Conservation (phyloP, 83 land plant genomes). For the Picea abies region DNA sequence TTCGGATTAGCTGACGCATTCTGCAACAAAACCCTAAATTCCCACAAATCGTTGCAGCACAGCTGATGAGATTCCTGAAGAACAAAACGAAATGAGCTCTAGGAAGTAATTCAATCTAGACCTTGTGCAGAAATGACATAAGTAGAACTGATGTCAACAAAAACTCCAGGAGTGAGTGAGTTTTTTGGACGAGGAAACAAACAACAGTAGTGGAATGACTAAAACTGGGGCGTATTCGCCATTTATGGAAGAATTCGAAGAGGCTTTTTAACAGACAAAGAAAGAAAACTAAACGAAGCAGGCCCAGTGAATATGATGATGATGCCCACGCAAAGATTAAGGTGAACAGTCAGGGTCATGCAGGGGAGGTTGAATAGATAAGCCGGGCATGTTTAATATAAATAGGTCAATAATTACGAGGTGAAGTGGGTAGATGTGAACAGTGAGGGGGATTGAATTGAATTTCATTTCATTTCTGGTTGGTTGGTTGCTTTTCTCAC, state of each 20-base stretch:
- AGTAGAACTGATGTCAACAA: background rate
- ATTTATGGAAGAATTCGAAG: too few relatives aligned
- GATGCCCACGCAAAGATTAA: too few relatives aligned
- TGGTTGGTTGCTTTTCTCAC: background rate
- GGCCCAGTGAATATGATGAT: too few relatives aligned
- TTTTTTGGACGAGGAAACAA: background rate
- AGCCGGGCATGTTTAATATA: background rate
- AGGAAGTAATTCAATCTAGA: background rate
- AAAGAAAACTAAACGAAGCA: too few relatives aligned
- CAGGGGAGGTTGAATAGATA: background rate
- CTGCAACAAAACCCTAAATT: background rate
- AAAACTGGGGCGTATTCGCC: too few relatives aligned
- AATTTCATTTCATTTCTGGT: background rate
- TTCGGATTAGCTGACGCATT: slow-evolving; percentile 33
- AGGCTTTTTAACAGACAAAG: too few relatives aligned
- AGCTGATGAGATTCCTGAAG: background rate
- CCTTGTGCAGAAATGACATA: background rate
- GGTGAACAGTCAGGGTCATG: slow-evolving; percentile 2
- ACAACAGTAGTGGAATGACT: background rate
- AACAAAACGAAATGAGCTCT: background rate
- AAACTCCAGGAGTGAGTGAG: background rate
- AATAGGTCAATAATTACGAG: too few relatives aligned
- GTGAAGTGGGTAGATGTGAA: too few relatives aligned
- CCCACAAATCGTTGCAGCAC: background rate
- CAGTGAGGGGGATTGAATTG: background rate